A percentile compares a stretch with the other conserved stretches of the same genome.
Conservation (phyloP, 306 rosid genomes). For the Trifolium fragiferum region DNA sequence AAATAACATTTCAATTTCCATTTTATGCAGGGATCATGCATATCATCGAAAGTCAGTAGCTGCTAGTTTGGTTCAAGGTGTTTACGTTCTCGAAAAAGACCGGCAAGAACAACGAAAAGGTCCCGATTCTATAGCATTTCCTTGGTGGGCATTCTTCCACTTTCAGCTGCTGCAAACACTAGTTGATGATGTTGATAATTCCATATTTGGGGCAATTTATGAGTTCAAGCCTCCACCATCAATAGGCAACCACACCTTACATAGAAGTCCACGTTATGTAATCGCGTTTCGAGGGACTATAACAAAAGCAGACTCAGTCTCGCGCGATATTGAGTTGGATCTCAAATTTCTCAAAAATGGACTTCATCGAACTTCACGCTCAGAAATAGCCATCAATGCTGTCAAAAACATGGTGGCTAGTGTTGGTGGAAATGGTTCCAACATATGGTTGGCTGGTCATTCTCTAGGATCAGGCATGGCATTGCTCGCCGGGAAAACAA, state of each 20-base stretch:
- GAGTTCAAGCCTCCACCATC: slow-evolving; percentile 73
- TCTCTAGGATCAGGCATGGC: slow-evolving; percentile 91
- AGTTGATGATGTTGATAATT: slow-evolving; percentile 79
- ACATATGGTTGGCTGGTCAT: slow-evolving; percentile 91
- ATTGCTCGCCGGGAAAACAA: slow-evolving; percentile 82
- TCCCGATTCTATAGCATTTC: slow-evolving; percentile 69
- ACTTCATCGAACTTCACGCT: slow-evolving; percentile 80
- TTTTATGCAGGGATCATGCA: slow-evolving; percentile 62
- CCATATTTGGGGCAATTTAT: slow-evolving; percentile 84
- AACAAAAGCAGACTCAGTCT: slow-evolving; percentile 57
- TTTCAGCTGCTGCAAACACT: no score
- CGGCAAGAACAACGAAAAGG: slow-evolving; percentile 72
- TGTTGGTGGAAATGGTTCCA: slow-evolving; percentile 66
- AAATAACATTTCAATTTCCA: neutral
- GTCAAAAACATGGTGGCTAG: slow-evolving; percentile 72
- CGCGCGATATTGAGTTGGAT: slow-evolving; percentile 75
- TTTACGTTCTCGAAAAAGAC: slow-evolving; percentile 79
- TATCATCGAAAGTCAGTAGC: slow-evolving; percentile 79
- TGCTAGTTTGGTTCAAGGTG: slow-evolving; percentile 93
- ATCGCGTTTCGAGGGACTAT: slow-evolving; percentile 90
- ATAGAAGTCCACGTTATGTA: slow-evolving; percentile 68
- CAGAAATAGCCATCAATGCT: slow-evolving; percentile 75
- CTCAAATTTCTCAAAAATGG: slow-evolving; percentile 60
- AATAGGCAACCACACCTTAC: slow-evolving; percentile 44
- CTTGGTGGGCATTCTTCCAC: slow-evolving; percentile 90